Base-by-base conservation (phyloP, 2,329 filamentous ascomycete species). In the Sporothrix euskadiensis region DNA sequence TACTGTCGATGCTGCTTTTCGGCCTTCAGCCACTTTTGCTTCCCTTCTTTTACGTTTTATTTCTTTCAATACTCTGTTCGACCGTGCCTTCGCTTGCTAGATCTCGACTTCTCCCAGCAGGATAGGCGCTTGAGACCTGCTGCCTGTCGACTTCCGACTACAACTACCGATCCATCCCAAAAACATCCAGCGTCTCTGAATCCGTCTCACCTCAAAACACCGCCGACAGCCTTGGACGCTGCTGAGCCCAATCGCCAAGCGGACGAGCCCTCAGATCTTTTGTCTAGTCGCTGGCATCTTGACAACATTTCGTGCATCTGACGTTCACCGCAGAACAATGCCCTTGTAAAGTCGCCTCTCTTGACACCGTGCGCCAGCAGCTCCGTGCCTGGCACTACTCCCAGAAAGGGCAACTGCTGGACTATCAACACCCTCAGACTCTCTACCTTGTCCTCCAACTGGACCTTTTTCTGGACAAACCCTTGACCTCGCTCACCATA, bases 141-240 rank as follows among this genome's bases (percentile, higher is more conserved):
- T 16, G 30, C 49, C 47, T 69, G 19, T 41, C 19, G 41, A 7
- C 44, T 26, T 26, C 12, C 19, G 30, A 56, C 47, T n/a, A 26
- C 4, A 56, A 41, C 49, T 56, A 41, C 66, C 66, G 49, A 8
- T 44, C 22, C 7, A 30, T 69, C 66, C 3, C 7, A 22, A 35
- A 22, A 69, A 69, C 59, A 70, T 16, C 68, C 52, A 44, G 52
- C 30, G 35, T 70, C 68, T 57, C 35, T 35, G 12, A n/a, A 44
- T 44, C 47, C 56, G 56, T 61, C 69, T 65, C 69, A 71, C 57
- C 7, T 30, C 22, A 54, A 71, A 71, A 63, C 69, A 52, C 52
- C 35, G 35, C 4, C 39, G 16, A 54, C 12, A 30, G 41, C 44
- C 22, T 26, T 68, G 59, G 1, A 52, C 2, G 35, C 19, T 22